Evolutionary conservation across 2,329 filamentous ascomycete genomes (phyloP), one percentile per base, ranked within the genome.

Genomic region (Pseudogymnoascus sp.): DNA sequence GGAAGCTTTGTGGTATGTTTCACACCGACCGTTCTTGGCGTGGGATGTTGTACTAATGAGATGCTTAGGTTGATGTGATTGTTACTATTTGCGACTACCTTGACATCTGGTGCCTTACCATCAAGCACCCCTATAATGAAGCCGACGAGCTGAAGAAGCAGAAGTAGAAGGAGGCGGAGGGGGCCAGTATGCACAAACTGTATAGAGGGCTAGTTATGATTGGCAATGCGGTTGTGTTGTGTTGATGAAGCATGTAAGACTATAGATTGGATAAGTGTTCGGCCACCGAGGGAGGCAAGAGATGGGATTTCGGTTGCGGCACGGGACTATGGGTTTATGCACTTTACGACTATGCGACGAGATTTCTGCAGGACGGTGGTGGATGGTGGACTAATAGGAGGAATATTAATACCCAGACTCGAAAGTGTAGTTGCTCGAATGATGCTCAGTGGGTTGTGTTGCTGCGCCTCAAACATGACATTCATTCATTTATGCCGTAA

Each of bases 61-160:
- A 14, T 22, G n/a, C 42, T 22, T 62, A 81, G 79, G 76, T 96
- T 33, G 94, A 97, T 73, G 92, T 97, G 62, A 97, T 99, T 68
- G 91, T 94, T 64, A 95, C 91, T 30, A 97, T 99, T 69, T 99
- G 94, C 77, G 94, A 99, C 74, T 96, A 96, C 74, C 82, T 97
- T 65, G 94, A 99, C 73, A 99, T 99, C 68, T 97, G 92, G 91
- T 99, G 94, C 73, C 80, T 99, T 73, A 96, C 90, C 1, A 99
- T 99, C 78, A 99, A 99, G 83, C 87, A 97, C 69, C 85, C 84
- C 22, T 80, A 82, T 66, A 77, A 71, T 61, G 68, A 74, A 60
- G 74, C 77, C 63, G 72, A 72, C 4, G 68, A 73, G 30, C 64
- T 66, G 25, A 72, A 72, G 63, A 72, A 72, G 63, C 55, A 59